Conservation (phyloP, 768 basidiomycete species). For the Xerocomellus amylosporus region DNA sequence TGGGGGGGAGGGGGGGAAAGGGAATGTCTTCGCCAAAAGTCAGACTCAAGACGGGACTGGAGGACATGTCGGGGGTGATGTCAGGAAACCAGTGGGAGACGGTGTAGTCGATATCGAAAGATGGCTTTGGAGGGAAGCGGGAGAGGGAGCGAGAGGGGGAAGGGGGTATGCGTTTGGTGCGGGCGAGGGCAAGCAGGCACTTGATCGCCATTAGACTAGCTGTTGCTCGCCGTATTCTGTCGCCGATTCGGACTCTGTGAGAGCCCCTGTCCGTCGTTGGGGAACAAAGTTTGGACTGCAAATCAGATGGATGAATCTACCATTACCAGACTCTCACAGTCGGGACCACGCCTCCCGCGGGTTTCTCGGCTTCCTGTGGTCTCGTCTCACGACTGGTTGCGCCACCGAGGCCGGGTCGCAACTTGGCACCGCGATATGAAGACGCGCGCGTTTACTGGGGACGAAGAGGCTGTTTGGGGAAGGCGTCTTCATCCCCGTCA, state of each 20-base stretch:
- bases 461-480: no score
- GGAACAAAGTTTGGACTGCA: no score
- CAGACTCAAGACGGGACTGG: constrained; percentile 21
- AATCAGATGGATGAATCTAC: no score
- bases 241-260: not conserved
- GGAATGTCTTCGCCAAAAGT: constrained; percentile 31
- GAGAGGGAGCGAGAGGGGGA: not conserved
- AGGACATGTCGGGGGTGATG: not conserved
- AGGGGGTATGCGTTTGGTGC: not conserved
- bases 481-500: no score
- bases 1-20: constrained; percentile 58
- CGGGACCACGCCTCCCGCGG: no score
- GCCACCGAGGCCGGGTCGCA: no score
- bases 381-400: no score
- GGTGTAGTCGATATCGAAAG: constrained; percentile 1
- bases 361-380: no score
- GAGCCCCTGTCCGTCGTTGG: no score
- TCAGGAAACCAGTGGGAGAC: not conserved
- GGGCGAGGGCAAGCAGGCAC: not conserved
- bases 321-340: no score
- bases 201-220: not conserved
- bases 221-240: not conserved
- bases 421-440: no score
- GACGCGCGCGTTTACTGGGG: no score
- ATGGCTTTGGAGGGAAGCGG: not conserved